Conservation (phyloP, 139 green algal genomes). For the Volvox reticuliferus region DNA sequence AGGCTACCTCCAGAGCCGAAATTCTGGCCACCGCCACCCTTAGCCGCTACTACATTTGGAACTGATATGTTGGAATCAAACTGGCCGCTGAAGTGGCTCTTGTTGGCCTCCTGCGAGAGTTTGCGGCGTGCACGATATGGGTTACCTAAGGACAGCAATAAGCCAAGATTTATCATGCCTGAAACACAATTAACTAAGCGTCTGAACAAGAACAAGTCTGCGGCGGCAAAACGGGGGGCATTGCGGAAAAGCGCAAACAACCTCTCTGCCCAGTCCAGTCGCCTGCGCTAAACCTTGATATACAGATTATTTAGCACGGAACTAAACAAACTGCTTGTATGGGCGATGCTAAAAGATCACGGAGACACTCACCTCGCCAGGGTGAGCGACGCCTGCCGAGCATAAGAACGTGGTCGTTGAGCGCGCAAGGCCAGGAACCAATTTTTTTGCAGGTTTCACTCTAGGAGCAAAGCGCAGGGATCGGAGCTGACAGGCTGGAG, state of each 20-base stretch:
- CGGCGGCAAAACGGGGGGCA: too few relatives aligned
- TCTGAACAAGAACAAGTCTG: too few relatives aligned
- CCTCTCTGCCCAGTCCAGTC: not conserved
- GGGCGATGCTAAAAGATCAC: not conserved
- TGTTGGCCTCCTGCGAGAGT: slow-evolving; percentile 28
- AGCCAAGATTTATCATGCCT: not conserved
- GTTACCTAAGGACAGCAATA: not conserved
- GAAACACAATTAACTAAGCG: not conserved
- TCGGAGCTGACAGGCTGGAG: not conserved
- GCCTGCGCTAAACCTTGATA: not conserved
- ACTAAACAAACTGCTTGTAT: not conserved
- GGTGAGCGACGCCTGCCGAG: slow-evolving; percentile 55
- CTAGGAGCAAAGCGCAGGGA: not conserved
- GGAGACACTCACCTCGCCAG: slow-evolving; percentile 53
- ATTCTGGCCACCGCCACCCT: slow-evolving; percentile 53
- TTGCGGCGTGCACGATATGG: not conserved
- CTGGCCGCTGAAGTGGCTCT: not conserved
- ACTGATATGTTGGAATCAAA: slow-evolving; percentile 49
- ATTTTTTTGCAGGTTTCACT: not conserved
- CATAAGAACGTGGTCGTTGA: slow-evolving; percentile 14
- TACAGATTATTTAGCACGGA: not conserved
- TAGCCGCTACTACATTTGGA: slow-evolving; percentile 52
- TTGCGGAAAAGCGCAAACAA: not conserved
- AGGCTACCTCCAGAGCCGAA: slow-evolving; percentile 56
- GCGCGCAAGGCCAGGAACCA: slow-evolving; percentile 13